phyloP scores from a whole-genome alignment of 2,329 filamentous ascomycete genomes.

The Xylaria sp. region DNA sequence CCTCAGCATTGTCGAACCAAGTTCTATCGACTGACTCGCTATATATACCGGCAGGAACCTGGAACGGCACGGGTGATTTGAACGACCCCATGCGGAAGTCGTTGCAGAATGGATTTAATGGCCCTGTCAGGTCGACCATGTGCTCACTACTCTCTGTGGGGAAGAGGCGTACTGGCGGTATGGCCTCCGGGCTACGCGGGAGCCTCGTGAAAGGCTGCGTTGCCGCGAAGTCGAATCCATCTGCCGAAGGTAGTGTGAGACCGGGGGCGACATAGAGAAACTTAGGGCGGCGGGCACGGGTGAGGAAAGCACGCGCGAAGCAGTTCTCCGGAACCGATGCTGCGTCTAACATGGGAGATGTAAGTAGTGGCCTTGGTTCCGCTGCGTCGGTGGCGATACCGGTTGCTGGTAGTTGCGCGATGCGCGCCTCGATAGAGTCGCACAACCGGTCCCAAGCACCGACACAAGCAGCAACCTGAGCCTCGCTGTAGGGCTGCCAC shows the following conservation, averaged over 20 bases:
- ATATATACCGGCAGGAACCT: conserved; percentile 44
- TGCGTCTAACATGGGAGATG: conserved; percentile 28
- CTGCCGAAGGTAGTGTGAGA: conserved; percentile 27
- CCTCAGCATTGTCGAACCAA: conserved; percentile 42
- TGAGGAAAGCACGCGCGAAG: conserved; percentile 40
- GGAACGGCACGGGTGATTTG: conserved; percentile 31
- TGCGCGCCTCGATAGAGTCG: conserved; percentile 43
- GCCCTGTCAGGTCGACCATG: not conserved
- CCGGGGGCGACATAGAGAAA: conserved; percentile 40
- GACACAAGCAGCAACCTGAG: conserved; percentile 43
- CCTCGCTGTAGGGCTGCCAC: conserved; percentile 48
- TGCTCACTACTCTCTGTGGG: conserved; percentile 30
- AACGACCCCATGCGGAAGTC: conserved; percentile 21
- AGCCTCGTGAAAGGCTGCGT: conserved; percentile 40
- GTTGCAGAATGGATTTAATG: not conserved
- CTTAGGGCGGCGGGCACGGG: conserved; percentile 39
- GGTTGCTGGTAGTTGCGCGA: conserved; percentile 2
- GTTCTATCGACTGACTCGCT: conserved; percentile 43
- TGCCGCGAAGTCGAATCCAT: conserved; percentile 38
- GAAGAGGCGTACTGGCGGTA: conserved; percentile 48
- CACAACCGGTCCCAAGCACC: conserved; percentile 43
- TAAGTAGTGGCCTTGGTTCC: conserved; percentile 13
- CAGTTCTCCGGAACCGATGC: conserved; percentile 36
- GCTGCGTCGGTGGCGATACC: not conserved
- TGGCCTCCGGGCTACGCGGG: conserved; percentile 18